phyloP scores from a whole-genome alignment of 306 rosid genomes.

The Quercus alba region DNA sequence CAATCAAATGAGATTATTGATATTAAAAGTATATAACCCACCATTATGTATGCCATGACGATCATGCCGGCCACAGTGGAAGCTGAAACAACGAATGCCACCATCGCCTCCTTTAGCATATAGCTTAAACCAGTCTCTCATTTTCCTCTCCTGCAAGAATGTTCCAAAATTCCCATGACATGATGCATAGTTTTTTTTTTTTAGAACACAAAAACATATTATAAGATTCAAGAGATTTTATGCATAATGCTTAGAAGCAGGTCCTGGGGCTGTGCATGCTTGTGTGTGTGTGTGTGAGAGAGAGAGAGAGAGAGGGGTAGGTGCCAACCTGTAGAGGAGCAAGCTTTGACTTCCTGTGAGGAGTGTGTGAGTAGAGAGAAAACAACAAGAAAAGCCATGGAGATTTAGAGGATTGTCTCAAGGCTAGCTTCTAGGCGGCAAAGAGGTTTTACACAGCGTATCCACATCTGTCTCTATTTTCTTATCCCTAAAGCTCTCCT shows the following conservation, averaged over 20 bases:
- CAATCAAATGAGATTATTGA: not conserved
- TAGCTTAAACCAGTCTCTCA: slow-evolving; percentile 70
- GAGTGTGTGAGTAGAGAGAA: slow-evolving; percentile 44
- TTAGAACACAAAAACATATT: slow-evolving; percentile 2
- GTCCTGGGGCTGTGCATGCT: not conserved
- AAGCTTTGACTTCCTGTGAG: slow-evolving; percentile 59
- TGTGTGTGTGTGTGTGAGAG: not conserved
- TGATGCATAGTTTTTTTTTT: not conserved
- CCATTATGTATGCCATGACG: slow-evolving; percentile 68
- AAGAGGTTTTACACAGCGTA: slow-evolving; percentile 35
- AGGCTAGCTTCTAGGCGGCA: slow-evolving; percentile 33
- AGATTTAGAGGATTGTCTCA: slow-evolving; percentile 29
- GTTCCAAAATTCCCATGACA: slow-evolving; percentile 9
- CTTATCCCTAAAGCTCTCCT: slow-evolving; percentile 15
- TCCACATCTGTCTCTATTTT: slow-evolving; percentile 39
- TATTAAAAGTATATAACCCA: slow-evolving; percentile 12
- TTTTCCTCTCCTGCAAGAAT: slow-evolving; percentile 70
- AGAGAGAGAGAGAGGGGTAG: not conserved
- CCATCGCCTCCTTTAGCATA: slow-evolving; percentile 87
- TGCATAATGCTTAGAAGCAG: not conserved
- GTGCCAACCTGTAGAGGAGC: slow-evolving; percentile 79
- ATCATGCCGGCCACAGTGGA: slow-evolving; percentile 59
- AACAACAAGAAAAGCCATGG: slow-evolving; percentile 42
- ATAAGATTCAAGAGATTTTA: slow-evolving; percentile 1
- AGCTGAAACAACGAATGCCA: slow-evolving; percentile 79